A percentile compares a stretch with the other conserved stretches of the same genome.
Evolutionary conservation across 345 rosid species (phyloP).

Genomic region (Bruguiera sexangula): DNA sequence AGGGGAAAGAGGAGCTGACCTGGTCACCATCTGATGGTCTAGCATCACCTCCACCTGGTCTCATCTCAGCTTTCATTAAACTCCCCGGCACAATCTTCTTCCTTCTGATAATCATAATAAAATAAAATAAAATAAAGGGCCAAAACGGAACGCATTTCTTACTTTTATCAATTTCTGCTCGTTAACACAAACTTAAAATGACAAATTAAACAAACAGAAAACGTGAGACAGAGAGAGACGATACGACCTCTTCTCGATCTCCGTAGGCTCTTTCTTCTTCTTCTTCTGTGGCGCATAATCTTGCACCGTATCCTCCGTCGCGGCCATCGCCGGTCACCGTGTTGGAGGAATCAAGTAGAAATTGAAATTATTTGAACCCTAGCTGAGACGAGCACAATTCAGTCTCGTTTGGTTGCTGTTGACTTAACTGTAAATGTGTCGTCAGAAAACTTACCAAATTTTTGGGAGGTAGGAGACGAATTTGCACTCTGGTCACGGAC

Average conservation of each 20-base stretch:
- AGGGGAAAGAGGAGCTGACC: slow-evolving; percentile 32
- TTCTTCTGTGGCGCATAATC: slow-evolving; percentile 37
- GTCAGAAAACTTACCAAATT: too few relatives aligned
- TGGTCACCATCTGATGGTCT: slow-evolving; percentile 89
- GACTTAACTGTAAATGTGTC: too few relatives aligned
- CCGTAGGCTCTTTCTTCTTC: slow-evolving; percentile 60
- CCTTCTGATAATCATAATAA: slow-evolving; percentile 47
- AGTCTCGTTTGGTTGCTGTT: too few relatives aligned
- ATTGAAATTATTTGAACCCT: too few relatives aligned
- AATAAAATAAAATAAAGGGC: neutral
- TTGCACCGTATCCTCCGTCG: slow-evolving; percentile 31
- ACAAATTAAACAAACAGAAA: slow-evolving; percentile 1
- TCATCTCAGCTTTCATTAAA: slow-evolving; percentile 82
- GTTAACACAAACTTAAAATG: neutral
- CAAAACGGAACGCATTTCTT: neutral
- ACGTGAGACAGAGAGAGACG: neutral
- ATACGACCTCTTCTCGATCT: slow-evolving; percentile 53
- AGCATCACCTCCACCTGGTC: slow-evolving; percentile 86
- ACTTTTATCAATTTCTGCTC: too few relatives aligned
- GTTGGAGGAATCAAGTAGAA: neutral
- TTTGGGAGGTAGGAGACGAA: too few relatives aligned
- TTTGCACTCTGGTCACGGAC: too few relatives aligned
- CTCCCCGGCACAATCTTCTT: slow-evolving; percentile 83
- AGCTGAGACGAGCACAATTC: too few relatives aligned
- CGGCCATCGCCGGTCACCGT: slow-evolving; percentile 35